Evolutionary conservation across 305 asterid genomes (phyloP).

Genomic region (Fraxinus nigra): DNA sequence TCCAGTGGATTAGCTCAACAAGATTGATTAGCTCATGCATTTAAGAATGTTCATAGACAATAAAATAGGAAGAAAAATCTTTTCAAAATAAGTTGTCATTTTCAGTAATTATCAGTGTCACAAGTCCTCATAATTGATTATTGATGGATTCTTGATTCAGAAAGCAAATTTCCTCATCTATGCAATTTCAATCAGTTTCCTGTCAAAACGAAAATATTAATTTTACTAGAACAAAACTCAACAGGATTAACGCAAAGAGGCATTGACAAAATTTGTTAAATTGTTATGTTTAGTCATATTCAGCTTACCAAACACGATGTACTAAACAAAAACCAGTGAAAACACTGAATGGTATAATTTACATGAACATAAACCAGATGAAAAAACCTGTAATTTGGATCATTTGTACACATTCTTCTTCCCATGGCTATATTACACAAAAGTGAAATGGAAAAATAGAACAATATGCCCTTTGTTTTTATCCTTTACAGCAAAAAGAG

Average conservation of each 20-base stretch:
- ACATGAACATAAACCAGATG: neutral
- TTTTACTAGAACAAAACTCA: neutral
- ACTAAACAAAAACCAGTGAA: neutral
- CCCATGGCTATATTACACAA: slow-evolving; percentile 15
- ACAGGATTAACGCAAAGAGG: neutral
- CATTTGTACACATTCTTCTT: slow-evolving; percentile 13
- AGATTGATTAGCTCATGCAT: neutral
- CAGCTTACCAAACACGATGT: neutral
- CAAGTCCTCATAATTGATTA: neutral
- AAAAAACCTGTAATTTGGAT: neutral
- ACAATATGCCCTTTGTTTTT: neutral
- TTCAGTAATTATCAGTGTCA: neutral
- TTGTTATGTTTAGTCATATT: neutral
- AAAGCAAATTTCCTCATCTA: neutral
- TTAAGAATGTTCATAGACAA: neutral
- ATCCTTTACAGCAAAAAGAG: neutral
- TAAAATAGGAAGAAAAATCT: neutral
- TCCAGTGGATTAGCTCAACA: neutral
- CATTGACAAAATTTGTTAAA: neutral
- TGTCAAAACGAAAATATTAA: neutral
- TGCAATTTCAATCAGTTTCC: neutral
- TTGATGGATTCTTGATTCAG: neutral
- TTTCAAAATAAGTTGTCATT: neutral
- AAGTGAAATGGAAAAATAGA: neutral
- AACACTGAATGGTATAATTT: neutral